Evolutionary conservation across 331 rosid genomes (phyloP), one percentile per base, ranked within the genome.

Genomic region (Cucumis variabilis): DNA sequence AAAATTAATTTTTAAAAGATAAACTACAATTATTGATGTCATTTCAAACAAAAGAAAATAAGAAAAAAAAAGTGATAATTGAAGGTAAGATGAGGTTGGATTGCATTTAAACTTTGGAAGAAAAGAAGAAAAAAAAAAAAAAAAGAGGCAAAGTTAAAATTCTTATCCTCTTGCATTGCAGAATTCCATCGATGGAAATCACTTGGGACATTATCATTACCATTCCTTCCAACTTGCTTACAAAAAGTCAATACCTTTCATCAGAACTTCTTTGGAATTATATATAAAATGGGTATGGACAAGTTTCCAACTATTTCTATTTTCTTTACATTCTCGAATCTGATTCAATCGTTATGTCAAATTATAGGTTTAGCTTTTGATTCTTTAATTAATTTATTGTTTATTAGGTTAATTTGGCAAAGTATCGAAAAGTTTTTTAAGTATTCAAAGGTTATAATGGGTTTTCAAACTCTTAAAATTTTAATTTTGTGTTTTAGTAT

Each of bases 161-260:
- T 79, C 16, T 79, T 79, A 79, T 79, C 84, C 63, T 48, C 37
- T 76, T 13, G 37, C 30, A 75, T 75, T 75, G 82, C 7, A 75
- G 21, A 20, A 11, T 75, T 75, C 30, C 60, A 70, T 30, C 15
- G 17, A 72, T 72, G 37, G 83, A 78, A 77, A 23, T 58, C 84
- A 77, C 19, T 77, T 78, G 84, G 84, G 24, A 77, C 65, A 24
- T 20, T 51, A 80, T 53, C 25, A 55, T 80, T 28, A 21, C 84
- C 68, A 15, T 53, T 55, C 25, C 25, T 80, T 80, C 84, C 84
- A 80, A 80, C 17, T 80, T 80, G 84, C 84, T 44, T 28, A 25
- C n/a, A 51, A 79, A 79, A 51, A 46, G 84, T 79, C 67, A 79
- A 79, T 79, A 17, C 0, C 33, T 76, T 63, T 76, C 37, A 76